These are phyloP conservation scores for Neurospora sp. DNA, from an alignment of 495 filamentous ascomycete genomes.

Conservation along the genomic window DNA sequence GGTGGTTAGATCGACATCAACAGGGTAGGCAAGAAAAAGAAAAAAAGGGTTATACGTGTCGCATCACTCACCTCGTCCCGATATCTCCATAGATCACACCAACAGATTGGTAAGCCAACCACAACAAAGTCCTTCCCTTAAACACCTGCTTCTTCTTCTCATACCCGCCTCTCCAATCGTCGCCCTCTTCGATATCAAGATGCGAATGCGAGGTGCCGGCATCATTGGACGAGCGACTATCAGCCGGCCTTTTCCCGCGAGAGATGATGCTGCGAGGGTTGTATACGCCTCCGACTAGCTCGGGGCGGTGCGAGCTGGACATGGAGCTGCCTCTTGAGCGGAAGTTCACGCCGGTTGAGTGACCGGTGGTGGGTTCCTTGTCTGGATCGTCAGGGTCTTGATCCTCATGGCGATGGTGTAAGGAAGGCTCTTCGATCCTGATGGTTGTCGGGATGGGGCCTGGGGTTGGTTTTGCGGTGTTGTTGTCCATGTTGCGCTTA, in stretches of 20 bases:
- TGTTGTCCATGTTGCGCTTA: not conserved
- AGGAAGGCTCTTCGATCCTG: not conserved
- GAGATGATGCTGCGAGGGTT: constrained; percentile 26
- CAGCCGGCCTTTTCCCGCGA: constrained; percentile 13
- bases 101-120: constrained; percentile 57
- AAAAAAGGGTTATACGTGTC: not conserved
- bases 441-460: not conserved
- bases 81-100: constrained; percentile 74
- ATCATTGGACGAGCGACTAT: constrained; percentile 17
- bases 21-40: not conserved
- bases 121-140: constrained; percentile 32
- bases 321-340: not conserved
- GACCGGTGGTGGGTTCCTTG: not conserved
- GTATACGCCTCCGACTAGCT: constrained; percentile 27
- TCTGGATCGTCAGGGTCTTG: not conserved
- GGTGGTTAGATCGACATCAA: not conserved
- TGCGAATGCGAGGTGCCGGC: constrained; percentile 8
- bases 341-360: not conserved
- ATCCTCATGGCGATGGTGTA: not conserved
- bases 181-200: constrained; percentile 26
- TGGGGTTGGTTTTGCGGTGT: not conserved
- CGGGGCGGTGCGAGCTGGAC: not conserved
- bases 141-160: constrained; percentile 35
- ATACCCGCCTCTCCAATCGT: constrained; percentile 27
- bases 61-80: constrained; percentile 43